A percentile compares a stretch with the other conserved stretches of the same genome.
These are phyloP conservation scores for Nothomitra cinnamomea DNA, from an alignment of 2,329 filamentous ascomycete species.

Conservation along the genomic window DNA sequence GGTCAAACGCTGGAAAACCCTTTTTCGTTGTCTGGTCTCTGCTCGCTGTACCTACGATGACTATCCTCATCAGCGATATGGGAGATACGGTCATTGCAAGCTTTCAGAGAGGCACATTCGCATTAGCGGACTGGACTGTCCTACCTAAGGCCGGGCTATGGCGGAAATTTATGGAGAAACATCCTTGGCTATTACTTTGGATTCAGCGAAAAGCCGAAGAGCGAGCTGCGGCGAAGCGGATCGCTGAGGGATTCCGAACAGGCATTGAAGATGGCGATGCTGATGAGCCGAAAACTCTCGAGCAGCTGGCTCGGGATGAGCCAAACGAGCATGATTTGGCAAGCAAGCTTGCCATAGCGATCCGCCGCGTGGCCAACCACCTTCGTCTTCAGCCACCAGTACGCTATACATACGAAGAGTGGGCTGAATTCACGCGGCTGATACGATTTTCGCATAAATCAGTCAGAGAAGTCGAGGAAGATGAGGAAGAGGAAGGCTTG, in stretches of 20 bases:
- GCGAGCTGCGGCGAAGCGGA: conserved; percentile 26
- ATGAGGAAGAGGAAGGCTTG: conserved; percentile 39
- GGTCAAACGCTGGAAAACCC: conserved; percentile 60
- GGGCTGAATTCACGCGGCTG: conserved; percentile 68
- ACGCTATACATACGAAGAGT: conserved; percentile 65
- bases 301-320: conserved; percentile 30
- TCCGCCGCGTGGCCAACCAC: conserved; percentile 48
- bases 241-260: conserved; percentile 30
- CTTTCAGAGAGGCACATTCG: conserved; percentile 45
- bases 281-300: conserved; percentile 18
- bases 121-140: conserved; percentile 46
- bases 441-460: conserved; percentile 38
- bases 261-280: conserved; percentile 10
- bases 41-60: conserved; percentile 74
- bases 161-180: conserved; percentile 29
- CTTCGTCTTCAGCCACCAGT: conserved; percentile 39
- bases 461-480: conserved; percentile 16
- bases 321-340: conserved; percentile 40
- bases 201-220: conserved; percentile 23
- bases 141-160: conserved; percentile 44
- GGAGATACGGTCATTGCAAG: conserved; percentile 61
- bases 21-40: conserved; percentile 94
- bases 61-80: conserved; percentile 68
- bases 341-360: conserved; percentile 47
- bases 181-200: conserved; percentile 27